Percentiles rank a stretch among this genome's conserved stretches.
phyloP scores from a whole-genome alignment of 768 basidiomycete species.

The Russula virescens region DNA sequence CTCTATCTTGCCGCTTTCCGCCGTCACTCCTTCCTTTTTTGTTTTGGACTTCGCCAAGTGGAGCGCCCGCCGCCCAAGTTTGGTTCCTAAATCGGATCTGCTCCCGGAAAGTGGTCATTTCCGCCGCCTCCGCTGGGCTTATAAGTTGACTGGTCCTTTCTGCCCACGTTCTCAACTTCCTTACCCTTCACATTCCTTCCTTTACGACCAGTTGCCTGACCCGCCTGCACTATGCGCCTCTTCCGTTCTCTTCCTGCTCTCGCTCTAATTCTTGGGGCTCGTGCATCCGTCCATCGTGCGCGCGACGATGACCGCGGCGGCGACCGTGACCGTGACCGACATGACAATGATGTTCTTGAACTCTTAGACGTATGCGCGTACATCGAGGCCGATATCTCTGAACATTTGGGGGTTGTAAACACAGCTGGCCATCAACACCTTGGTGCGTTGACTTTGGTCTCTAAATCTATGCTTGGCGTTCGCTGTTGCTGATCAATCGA shows the following conservation, averaged over 20 bases:
- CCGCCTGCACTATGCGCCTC: slow-evolving; percentile 10
- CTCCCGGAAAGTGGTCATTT: neutral
- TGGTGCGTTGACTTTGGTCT: slow-evolving; percentile 24
- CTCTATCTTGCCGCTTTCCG: too few relatives aligned
- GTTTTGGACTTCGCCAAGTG: too few relatives aligned
- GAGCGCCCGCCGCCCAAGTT: neutral
- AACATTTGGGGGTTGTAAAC: slow-evolving; percentile 21
- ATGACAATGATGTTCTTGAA: slow-evolving; percentile 6
- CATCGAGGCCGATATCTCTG: slow-evolving; percentile 32
- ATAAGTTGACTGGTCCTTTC: neutral
- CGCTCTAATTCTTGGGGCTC: slow-evolving; percentile 1
- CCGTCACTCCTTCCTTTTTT: too few relatives aligned
- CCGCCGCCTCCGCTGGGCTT: neutral
- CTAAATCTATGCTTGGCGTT: neutral
- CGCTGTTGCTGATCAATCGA: neutral
- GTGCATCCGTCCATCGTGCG: neutral
- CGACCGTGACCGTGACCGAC: neutral
- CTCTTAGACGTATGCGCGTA: slow-evolving; percentile 40
- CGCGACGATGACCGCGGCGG: too few relatives aligned
- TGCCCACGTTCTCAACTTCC: neutral
- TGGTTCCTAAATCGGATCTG: neutral
- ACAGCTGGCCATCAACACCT: slow-evolving; percentile 26
- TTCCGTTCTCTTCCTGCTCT: slow-evolving; percentile 3
- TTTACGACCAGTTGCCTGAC: too few relatives aligned
- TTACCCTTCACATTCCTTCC: neutral